A percentile compares a stretch with the other conserved stretches of the same genome.
These are phyloP conservation scores for Globisporangium cederbergense DNA, from an alignment of 352 stramenopile species.

Conservation along the genomic window DNA sequence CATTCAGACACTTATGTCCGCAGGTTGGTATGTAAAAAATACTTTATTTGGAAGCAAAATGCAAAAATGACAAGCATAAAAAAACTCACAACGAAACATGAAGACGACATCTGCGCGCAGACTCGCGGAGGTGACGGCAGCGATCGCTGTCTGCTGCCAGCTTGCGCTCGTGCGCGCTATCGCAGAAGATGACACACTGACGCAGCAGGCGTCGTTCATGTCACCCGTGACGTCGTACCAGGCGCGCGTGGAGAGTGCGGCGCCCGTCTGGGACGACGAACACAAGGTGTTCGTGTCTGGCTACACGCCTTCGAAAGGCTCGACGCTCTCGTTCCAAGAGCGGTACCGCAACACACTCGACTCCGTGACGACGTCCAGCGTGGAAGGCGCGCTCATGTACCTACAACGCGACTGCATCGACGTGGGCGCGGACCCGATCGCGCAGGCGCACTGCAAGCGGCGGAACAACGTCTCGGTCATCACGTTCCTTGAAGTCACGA, in stretches of 20 bases:
- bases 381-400: slow-evolving; percentile 70
- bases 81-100: not conserved
- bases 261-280: slow-evolving; percentile 43
- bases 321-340: slow-evolving; percentile 35
- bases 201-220: slow-evolving; percentile 38
- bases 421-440: slow-evolving; percentile 28
- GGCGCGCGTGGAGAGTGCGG: slow-evolving; percentile 50
- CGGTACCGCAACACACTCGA: slow-evolving; percentile 50
- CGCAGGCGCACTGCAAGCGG: slow-evolving; percentile 30
- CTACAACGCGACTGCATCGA: slow-evolving; percentile 72
- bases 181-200: not conserved
- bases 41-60: too few species aligned
- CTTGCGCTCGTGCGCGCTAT: not conserved
- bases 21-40: too few species aligned
- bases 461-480: slow-evolving; percentile 62
- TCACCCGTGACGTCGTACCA: slow-evolving; percentile 45
- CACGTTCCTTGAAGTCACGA: slow-evolving; percentile 59
- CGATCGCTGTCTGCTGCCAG: not conserved
- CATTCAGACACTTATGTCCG: too few species aligned
- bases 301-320: not conserved
- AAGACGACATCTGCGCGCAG: not conserved
- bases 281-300: slow-evolving; percentile 50
- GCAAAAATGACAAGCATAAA: too few species aligned
- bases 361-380: slow-evolving; percentile 65
- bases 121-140: not conserved